phyloP scores from a whole-genome alignment of 164 flowering plant genomes.

The Umbilicus rupestris region DNA sequence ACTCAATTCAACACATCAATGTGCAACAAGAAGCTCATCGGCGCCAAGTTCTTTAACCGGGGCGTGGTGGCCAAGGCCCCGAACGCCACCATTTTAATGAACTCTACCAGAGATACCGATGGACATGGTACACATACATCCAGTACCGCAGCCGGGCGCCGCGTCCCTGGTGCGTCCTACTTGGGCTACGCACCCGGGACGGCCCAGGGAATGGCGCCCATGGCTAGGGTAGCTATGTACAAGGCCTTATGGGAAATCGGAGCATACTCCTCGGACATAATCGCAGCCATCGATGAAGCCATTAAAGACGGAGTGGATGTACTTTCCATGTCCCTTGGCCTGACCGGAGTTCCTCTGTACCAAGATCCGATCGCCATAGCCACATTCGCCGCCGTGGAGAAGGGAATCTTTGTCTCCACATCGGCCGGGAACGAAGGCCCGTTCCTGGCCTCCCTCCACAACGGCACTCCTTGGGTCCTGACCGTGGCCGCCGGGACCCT shows the following conservation, averaged over 20 bases:
- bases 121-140: slow-evolving; percentile 83
- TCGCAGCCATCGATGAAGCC: slow-evolving; percentile 67
- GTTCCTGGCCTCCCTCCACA: slow-evolving; percentile 25
- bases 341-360: slow-evolving; percentile 27
- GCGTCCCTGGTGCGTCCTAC: slow-evolving; percentile 34
- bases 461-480: slow-evolving; percentile 63
- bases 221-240: slow-evolving; percentile 58
- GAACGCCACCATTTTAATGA: slow-evolving; percentile 33
- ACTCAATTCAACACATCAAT: slow-evolving; percentile 37
- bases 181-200: slow-evolving; percentile 57
- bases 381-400: slow-evolving; percentile 51
- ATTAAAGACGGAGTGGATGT: slow-evolving; percentile 54
- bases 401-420: slow-evolving; percentile 46
- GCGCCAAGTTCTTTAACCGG: slow-evolving; percentile 57
- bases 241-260: slow-evolving; percentile 51
- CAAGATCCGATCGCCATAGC: slow-evolving; percentile 60
- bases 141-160: slow-evolving; percentile 51
- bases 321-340: slow-evolving; percentile 50
- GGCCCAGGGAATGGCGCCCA: slow-evolving; percentile 55
- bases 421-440: slow-evolving; percentile 83
- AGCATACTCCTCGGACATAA: slow-evolving; percentile 26
- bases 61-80: slow-evolving; percentile 33
- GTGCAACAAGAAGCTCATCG: slow-evolving; percentile 72
- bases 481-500: slow-evolving; percentile 64
- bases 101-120: slow-evolving; percentile 51